These are phyloP conservation scores for Fusarium albosuccineum DNA, from an alignment of 2,329 filamentous ascomycete species.

Conservation along the genomic window DNA sequence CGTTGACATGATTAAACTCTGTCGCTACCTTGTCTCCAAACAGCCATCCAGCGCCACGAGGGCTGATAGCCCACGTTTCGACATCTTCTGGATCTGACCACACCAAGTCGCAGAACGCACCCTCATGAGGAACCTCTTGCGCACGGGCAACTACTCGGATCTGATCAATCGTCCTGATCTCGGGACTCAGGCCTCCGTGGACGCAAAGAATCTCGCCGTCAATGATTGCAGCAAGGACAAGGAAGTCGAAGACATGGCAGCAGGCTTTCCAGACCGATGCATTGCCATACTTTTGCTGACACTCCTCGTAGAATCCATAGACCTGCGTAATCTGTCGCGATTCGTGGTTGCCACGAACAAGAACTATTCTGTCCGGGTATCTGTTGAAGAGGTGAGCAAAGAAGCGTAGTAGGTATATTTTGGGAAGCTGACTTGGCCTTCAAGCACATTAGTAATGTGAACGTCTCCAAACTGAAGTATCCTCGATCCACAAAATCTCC, in stretches of 20 bases:
- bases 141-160: slow-evolving; percentile 99
- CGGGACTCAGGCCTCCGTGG: slow-evolving; percentile 89
- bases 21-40: slow-evolving; percentile 98
- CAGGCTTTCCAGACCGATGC: slow-evolving; percentile 99
- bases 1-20: slow-evolving; percentile 98
- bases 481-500: slow-evolving; percentile 98
- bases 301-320: slow-evolving; percentile 99
- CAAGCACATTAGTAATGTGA: slow-evolving; percentile 94
- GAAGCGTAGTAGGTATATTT: neutral
- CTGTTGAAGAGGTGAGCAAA: slow-evolving; percentile 59
- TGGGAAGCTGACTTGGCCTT: slow-evolving; percentile 72
- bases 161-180: slow-evolving; percentile 97
- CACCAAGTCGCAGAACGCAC: slow-evolving; percentile 96
- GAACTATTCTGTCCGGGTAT: slow-evolving; percentile 94
- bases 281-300: slow-evolving; percentile 97
- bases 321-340: slow-evolving; percentile 98
- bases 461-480: slow-evolving; percentile 98
- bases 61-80: slow-evolving; percentile 95
- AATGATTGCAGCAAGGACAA: slow-evolving; percentile 96
- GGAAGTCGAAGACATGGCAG: slow-evolving; percentile 98
- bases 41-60: slow-evolving; percentile 95
- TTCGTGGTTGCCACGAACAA: slow-evolving; percentile 98
- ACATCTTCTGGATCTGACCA: slow-evolving; percentile 99
- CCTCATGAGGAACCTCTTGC: slow-evolving; percentile 97
- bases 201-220: slow-evolving; percentile 99